phyloP scores from a whole-genome alignment of 345 rosid species.

The Pseudoturritis turrita region DNA sequence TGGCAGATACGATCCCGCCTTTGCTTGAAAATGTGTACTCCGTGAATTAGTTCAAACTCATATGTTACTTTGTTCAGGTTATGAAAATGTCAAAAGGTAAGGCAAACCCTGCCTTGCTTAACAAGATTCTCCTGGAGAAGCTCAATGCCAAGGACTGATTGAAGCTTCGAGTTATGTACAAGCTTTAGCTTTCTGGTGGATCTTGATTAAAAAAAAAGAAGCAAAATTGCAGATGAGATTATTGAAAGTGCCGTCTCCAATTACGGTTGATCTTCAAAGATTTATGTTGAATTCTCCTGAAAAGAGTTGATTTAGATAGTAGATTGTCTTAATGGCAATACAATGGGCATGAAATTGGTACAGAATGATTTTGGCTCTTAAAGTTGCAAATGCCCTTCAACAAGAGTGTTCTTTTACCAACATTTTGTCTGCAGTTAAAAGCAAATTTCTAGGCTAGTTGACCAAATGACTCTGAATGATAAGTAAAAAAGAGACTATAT shows the following conservation, averaged over 20 bases:
- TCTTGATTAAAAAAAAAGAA: not conserved
- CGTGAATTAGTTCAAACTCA: not conserved
- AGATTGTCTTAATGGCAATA: not conserved
- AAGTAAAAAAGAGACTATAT: not conserved
- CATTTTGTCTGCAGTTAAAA: not conserved
- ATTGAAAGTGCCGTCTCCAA: not conserved
- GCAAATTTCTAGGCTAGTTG: not conserved
- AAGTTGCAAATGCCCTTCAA: not conserved
- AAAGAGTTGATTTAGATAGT: not conserved
- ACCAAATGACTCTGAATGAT: not conserved
- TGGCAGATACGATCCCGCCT: not conserved
- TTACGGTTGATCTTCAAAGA: not conserved
- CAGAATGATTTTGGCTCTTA: not conserved
- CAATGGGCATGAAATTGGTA: not conserved
- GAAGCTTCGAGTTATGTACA: constrained; percentile 12
- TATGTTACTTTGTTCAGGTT: constrained; percentile 42
- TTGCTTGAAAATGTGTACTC: not conserved
- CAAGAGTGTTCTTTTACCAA: not conserved
- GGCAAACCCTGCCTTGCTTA: constrained; percentile 81
- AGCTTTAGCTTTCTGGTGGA: not conserved
- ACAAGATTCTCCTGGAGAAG: constrained; percentile 78
- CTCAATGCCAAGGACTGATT: constrained; percentile 51
- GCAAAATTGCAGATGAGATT: not conserved
- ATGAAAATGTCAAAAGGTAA: constrained; percentile 91
- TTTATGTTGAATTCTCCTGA: not conserved